These are phyloP conservation scores for Chytriomyces hyalinus DNA, from an alignment of 192 early-diverging fungal species.

Conservation along the genomic window DNA sequence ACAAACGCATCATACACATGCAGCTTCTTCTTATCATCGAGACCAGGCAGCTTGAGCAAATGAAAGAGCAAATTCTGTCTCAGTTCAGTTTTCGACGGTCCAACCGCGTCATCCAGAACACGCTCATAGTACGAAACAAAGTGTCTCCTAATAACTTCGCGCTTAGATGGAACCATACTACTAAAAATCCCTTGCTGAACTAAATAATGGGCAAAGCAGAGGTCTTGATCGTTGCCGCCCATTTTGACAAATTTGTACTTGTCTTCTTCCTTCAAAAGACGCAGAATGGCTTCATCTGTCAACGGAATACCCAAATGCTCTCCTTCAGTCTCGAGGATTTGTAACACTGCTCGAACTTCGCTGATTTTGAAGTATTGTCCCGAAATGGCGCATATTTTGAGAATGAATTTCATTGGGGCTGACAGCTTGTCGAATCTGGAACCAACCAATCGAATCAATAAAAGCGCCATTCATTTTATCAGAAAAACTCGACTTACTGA, in stretches of 20 bases:
- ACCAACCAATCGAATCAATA: no score
- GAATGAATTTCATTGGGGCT: conserved; percentile 12
- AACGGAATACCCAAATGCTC: background rate
- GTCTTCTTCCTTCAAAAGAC: background rate
- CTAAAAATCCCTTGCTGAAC: conserved; percentile 19
- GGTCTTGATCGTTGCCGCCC: background rate
- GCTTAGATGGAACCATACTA: conserved; percentile 22
- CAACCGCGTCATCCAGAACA: background rate
- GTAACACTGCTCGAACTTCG: background rate
- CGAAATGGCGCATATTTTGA: conserved; percentile 4
- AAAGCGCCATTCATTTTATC: no score
- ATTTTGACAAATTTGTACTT: conserved; percentile 21
- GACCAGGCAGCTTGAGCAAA: conserved; percentile 1
- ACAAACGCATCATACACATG: conserved; percentile 24
- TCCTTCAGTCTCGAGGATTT: background rate
- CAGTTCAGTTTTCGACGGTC: background rate
- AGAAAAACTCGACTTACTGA: background rate
- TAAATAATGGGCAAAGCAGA: conserved; percentile 21
- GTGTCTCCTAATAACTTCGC: background rate
- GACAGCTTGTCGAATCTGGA: conserved; percentile 16
- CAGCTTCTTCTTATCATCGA: conserved; percentile 11
- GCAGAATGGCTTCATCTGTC: background rate
- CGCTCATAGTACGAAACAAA: conserved; percentile 16
- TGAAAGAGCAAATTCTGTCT: conserved; percentile 14
- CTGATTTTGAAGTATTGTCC: conserved; percentile 29